These are phyloP conservation scores for Cryphonectria parasitica DNA, from an alignment of 2,329 filamentous ascomycete genomes.

Conservation along the genomic window DNA sequence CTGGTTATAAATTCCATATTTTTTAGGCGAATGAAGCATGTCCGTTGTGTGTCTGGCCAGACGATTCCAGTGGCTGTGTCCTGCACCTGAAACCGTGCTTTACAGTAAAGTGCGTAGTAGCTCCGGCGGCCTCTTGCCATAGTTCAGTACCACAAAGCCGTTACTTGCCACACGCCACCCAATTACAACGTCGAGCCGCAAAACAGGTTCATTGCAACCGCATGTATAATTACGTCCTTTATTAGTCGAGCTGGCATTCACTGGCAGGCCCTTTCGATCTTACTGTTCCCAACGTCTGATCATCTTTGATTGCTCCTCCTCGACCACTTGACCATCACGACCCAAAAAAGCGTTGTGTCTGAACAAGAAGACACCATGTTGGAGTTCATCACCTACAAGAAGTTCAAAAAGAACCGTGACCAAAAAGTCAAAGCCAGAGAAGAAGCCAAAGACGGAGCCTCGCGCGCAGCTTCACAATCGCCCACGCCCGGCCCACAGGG, in stretches of 20 bases:
- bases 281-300: background rate
- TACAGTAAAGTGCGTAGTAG: background rate
- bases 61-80: slow-evolving; percentile 26
- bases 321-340: background rate
- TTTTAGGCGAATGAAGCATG: too few species aligned
- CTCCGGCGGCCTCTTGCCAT: slow-evolving; percentile 8
- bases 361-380: slow-evolving; percentile 51
- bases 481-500: slow-evolving; percentile 30
- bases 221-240: background rate
- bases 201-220: background rate
- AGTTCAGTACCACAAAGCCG: slow-evolving; percentile 11
- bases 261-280: background rate
- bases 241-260: background rate
- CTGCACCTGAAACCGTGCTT: background rate
- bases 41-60: slow-evolving; percentile 12
- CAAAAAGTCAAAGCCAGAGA: slow-evolving; percentile 49
- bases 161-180: slow-evolving; percentile 25
- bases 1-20: background rate
- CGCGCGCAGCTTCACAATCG: slow-evolving; percentile 16
- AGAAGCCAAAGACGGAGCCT: slow-evolving; percentile 37
- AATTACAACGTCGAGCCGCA: slow-evolving; percentile 20
- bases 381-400: slow-evolving; percentile 66
- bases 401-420: slow-evolving; percentile 55
- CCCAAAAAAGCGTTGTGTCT: background rate
- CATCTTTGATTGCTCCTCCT: background rate